Conservation (phyloP, 129 eudicot species). For the Silybum marianum region DNA sequence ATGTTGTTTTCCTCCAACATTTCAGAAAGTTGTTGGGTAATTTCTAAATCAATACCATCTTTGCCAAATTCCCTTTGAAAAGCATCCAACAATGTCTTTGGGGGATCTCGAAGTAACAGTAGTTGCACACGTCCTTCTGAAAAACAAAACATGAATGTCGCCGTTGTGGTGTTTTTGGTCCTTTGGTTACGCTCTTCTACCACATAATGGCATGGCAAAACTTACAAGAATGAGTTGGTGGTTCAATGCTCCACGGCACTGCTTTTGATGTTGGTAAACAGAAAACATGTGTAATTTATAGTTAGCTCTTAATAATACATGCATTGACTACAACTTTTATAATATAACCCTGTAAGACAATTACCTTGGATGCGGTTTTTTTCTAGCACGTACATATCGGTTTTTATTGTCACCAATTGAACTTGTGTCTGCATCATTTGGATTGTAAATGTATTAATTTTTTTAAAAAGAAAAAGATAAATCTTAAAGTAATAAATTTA, state of each 20-base stretch:
- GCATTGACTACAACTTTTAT: neutral
- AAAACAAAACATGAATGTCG: neutral
- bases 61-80: neutral
- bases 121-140: neutral
- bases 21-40: neutral
- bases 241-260: neutral
- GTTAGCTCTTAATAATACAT: neutral
- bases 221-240: neutral
- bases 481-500: neutral
- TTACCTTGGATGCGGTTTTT: neutral
- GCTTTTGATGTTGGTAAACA: neutral
- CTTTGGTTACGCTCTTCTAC: neutral
- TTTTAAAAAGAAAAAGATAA: neutral
- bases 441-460: neutral
- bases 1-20: conserved; percentile 11
- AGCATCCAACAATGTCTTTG: neutral
- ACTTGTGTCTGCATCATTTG: neutral
- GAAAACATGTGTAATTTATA: neutral
- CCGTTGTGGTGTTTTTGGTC: neutral
- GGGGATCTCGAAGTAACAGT: neutral
- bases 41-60: neutral
- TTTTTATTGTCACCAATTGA: neutral
- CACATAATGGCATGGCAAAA: neutral
- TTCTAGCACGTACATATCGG: neutral
- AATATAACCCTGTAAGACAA: neutral